Evolutionary conservation across 176 grass and related monocot species (phyloP).

Genomic region (Phyllostachys edulis): DNA sequence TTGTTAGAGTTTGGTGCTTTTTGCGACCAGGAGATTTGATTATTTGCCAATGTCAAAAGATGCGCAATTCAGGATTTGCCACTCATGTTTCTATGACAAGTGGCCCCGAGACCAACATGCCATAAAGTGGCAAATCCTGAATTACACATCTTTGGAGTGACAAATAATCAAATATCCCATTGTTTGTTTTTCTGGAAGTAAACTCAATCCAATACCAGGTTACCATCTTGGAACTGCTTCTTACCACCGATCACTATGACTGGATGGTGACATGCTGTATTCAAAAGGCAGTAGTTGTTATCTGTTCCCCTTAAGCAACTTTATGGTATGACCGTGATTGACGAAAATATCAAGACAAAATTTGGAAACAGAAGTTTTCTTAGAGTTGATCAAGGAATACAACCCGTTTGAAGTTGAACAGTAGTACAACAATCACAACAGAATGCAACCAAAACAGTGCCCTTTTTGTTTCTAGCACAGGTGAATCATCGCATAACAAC

Average conservation of each 20-base stretch:
- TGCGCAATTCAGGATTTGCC: no score
- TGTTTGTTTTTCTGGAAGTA: not conserved
- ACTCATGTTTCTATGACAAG: no score
- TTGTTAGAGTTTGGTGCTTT: not conserved
- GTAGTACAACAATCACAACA: not conserved
- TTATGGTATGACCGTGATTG: not conserved
- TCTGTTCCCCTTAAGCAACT: not conserved
- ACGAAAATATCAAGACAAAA: constrained; percentile 25
- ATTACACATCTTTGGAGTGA: not conserved
- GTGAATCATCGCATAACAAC: not conserved
- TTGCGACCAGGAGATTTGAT: not conserved
- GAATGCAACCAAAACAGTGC: not conserved
- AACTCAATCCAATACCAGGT: not conserved
- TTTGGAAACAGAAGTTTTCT: not conserved
- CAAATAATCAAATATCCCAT: not conserved
- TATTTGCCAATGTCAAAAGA: no score
- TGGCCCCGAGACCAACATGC: no score
- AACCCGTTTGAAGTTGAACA: not conserved
- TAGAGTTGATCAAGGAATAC: not conserved
- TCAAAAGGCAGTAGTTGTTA: not conserved
- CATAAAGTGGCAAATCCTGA: not conserved
- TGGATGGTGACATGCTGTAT: not conserved
- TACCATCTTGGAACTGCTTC: not conserved
- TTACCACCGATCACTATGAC: not conserved
- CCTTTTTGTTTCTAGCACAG: not conserved